Conservation (phyloP, 371 early-diverging fungal species). For the Quaeritorhiza haematococci region DNA sequence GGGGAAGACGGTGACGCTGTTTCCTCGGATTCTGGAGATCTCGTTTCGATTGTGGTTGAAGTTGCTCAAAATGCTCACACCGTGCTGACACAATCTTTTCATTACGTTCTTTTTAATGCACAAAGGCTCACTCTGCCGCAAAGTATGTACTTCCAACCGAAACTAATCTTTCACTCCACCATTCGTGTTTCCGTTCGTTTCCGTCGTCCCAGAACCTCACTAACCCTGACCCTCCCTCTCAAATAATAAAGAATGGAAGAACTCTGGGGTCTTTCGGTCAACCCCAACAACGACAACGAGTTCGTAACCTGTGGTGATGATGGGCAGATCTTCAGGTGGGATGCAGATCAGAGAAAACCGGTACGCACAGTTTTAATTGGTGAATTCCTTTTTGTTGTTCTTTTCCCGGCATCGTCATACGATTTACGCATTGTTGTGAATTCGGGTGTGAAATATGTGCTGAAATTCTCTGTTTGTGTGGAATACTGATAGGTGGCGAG, state of each 20-base stretch:
- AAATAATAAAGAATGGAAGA: conserved; percentile 14
- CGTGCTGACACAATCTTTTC: not conserved
- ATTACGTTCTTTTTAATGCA: not conserved
- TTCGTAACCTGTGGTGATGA: conserved; percentile 23
- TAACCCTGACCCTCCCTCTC: not conserved
- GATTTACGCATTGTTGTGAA: too few species aligned
- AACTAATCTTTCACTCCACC: too few species aligned
- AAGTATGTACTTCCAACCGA: not conserved
- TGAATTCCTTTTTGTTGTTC: too few species aligned
- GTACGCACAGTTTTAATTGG: too few species aligned
- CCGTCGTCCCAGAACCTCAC: too few species aligned
- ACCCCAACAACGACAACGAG: conserved; percentile 11
- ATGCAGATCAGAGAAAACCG: conserved; percentile 1
- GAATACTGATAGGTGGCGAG: conserved; percentile 12
- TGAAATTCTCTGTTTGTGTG: not conserved
- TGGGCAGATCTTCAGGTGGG: conserved; percentile 15
- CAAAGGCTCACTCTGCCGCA: conserved; percentile 2
- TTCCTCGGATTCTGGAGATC: too few species aligned
- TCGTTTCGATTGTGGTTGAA: too few species aligned
- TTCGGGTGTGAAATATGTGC: not conserved
- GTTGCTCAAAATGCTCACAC: too few species aligned
- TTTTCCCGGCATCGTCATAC: too few species aligned
- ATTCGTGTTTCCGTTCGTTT: too few species aligned
- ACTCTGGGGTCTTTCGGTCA: conserved; percentile 17
- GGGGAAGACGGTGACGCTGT: too few species aligned